A percentile compares a stretch with the other conserved stretches of the same genome.
Evolutionary conservation across 2,329 filamentous ascomycete genomes (phyloP).

Genomic region (Diaporthe sp.): DNA sequence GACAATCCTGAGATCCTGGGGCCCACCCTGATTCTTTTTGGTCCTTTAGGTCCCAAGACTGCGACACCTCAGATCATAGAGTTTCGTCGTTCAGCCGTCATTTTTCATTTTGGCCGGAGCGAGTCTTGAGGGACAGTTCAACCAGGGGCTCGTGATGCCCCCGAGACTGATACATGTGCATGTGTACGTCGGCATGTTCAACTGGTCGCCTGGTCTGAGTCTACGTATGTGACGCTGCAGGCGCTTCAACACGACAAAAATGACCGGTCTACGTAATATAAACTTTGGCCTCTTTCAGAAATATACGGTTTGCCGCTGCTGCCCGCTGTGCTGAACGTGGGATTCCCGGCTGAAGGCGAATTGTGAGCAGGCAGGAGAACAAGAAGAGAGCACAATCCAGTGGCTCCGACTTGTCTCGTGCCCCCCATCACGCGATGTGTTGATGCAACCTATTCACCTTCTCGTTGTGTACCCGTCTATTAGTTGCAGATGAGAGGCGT

Average conservation of each 20-base stretch:
- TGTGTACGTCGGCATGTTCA: neutral
- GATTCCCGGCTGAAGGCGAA: neutral
- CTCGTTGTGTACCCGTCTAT: neutral
- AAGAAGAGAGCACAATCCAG: no score
- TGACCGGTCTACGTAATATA: neutral
- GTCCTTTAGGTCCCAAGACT: neutral
- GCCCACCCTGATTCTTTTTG: neutral
- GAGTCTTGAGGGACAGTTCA: neutral
- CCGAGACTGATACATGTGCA: neutral
- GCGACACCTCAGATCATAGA: neutral
- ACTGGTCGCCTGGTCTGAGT: neutral
- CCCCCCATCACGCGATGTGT: neutral
- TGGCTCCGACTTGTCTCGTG: neutral
- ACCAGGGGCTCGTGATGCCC: neutral
- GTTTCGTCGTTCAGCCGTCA: neutral
- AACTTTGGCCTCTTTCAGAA: neutral
- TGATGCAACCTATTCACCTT: neutral
- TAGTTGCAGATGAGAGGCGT: neutral
- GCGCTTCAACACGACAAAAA: neutral
- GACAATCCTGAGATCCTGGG: neutral
- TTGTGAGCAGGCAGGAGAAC: neutral
- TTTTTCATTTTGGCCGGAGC: neutral
- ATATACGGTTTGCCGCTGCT: neutral
- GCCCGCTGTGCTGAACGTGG: neutral
- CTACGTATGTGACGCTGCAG: neutral